Evolutionary conservation across 768 basidiomycete genomes (phyloP).

Genomic region (Russula sp.): DNA sequence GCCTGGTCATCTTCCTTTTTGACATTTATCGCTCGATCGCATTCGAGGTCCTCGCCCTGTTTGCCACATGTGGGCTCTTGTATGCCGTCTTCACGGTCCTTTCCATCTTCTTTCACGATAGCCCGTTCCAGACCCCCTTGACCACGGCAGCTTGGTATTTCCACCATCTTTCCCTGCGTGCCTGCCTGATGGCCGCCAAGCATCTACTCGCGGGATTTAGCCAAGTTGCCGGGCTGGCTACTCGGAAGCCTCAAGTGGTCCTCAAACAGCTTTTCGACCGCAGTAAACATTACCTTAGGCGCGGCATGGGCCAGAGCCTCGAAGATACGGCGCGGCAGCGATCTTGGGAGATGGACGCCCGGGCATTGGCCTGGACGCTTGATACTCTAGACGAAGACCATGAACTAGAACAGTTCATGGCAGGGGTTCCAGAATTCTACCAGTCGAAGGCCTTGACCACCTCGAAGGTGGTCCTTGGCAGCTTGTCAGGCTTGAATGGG

Average conservation of each 20-base stretch:
- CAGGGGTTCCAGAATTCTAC: not conserved
- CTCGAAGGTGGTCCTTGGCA: not conserved
- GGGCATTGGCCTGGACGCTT: not conserved
- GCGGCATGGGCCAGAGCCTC: not conserved
- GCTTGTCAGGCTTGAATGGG: not conserved
- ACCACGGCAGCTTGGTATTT: not conserved
- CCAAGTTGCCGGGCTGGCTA: not conserved
- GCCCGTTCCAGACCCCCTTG: conserved; percentile 3
- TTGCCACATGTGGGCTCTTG: not conserved
- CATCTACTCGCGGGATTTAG: not conserved
- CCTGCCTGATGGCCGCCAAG: not conserved
- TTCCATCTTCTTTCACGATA: not conserved
- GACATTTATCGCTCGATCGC: not conserved
- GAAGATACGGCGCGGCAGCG: not conserved
- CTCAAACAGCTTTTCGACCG: not conserved
- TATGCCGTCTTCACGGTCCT: not conserved
- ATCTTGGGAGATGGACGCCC: not conserved
- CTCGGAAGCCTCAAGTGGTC: not conserved
- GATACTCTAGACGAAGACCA: not conserved
- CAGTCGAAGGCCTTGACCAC: not conserved
- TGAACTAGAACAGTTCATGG: not conserved
- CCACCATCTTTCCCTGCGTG: not conserved
- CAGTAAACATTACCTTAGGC: not conserved
- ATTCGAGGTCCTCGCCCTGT: not conserved
- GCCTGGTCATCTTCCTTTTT: not conserved